Evolutionary conservation across 75 land plant species (phyloP).

Genomic region (Larix kaempferi): DNA sequence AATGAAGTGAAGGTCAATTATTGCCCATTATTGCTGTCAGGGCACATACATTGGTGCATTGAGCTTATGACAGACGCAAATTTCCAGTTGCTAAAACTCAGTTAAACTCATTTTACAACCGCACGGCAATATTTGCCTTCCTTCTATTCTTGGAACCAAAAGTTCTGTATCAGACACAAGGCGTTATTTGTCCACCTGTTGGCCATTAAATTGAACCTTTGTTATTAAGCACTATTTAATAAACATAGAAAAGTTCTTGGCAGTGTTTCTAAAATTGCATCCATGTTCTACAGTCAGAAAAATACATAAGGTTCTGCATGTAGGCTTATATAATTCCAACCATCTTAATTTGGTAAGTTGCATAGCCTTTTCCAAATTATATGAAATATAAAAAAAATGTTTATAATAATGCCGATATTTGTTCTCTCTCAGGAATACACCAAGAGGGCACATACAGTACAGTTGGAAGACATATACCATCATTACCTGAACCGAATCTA

Average conservation of each 20-base stretch:
- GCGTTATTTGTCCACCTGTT: not conserved
- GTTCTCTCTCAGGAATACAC: slow-evolving; percentile 2
- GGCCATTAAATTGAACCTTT: not conserved
- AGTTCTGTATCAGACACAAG: not conserved
- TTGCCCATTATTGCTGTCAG: not conserved
- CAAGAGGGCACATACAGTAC: not conserved
- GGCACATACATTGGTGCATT: not conserved
- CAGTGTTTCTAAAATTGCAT: not conserved
- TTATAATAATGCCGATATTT: not conserved
- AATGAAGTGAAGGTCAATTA: no score
- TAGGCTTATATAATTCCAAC: not conserved
- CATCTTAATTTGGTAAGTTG: not conserved
- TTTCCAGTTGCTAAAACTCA: no score
- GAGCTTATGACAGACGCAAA: not conserved
- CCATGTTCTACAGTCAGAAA: not conserved
- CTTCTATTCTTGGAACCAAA: not conserved
- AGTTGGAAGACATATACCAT: slow-evolving; percentile 9
- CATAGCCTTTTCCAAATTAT: not conserved
- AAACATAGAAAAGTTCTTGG: not conserved
- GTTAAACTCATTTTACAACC: no score
- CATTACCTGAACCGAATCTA: not conserved
- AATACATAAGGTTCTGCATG: not conserved
- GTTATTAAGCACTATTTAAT: not conserved
- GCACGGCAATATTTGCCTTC: not conserved
- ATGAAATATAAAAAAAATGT: not conserved